These are phyloP conservation scores for Asparagopsis taxiformis DNA, from an alignment of 31 red algal species.

Conservation along the genomic window DNA sequence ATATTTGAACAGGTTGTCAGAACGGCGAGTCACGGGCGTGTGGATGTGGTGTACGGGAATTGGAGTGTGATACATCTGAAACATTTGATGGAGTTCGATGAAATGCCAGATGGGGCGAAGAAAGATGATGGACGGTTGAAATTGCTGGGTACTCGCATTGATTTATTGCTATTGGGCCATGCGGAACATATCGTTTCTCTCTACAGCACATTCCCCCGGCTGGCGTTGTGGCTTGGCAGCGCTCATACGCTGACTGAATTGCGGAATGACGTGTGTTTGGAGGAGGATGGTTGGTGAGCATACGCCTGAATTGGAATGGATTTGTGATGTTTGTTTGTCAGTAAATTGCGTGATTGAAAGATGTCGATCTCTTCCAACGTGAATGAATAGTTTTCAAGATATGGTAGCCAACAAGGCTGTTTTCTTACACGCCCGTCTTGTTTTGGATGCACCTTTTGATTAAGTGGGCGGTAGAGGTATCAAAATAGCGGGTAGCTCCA, in stretches of 20 bases:
- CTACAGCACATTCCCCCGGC: not conserved
- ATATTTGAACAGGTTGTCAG: conserved; percentile 23
- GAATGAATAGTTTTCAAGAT: too few species aligned
- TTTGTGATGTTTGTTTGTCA: too few species aligned
- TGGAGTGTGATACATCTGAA: conserved; percentile 31
- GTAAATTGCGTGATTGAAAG: too few species aligned
- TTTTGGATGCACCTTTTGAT: too few species aligned
- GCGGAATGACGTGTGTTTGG: not conserved
- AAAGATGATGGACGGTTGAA: not conserved
- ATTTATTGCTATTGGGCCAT: not conserved
- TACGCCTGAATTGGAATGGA: too few species aligned
- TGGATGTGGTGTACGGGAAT: conserved; percentile 23
- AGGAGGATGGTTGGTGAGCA: not conserved
- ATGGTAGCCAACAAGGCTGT: too few species aligned
- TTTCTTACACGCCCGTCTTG: too few species aligned
- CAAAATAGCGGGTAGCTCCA: too few species aligned
- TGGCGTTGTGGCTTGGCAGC: not conserved
- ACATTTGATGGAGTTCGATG: not conserved
- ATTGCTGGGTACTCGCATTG: not conserved
- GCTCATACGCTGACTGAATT: not conserved
- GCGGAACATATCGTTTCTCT: not conserved
- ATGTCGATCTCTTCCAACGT: too few species aligned
- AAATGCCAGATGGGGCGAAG: not conserved
- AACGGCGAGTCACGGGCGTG: conserved; percentile 24
- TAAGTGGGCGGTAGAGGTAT: too few species aligned